These are phyloP conservation scores for Fusarium oxysporum DNA, from an alignment of 2,329 filamentous ascomycete genomes.

Conservation along the genomic window DNA sequence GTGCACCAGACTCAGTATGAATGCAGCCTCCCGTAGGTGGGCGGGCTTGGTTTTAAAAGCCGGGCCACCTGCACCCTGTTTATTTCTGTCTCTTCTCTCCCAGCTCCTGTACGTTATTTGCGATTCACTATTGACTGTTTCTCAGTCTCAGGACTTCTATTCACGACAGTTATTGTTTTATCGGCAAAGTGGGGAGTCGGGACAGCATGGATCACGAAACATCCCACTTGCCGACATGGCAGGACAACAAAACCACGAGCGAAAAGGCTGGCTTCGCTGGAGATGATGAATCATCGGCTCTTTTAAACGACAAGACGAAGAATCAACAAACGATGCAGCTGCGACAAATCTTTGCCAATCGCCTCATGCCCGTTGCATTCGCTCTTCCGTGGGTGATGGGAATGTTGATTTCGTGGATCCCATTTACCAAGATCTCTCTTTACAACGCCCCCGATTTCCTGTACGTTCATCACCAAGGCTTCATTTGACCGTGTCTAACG, in stretches of 20 bases:
- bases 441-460: slow-evolving; percentile 25
- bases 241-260: background rate
- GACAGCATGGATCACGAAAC: slow-evolving; percentile 9
- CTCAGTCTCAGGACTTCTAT: background rate
- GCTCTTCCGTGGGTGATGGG: slow-evolving; percentile 27
- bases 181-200: slow-evolving; percentile 16
- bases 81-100: background rate
- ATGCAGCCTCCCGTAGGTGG: background rate
- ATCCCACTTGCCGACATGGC: slow-evolving; percentile 30
- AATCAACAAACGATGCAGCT: background rate
- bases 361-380: slow-evolving; percentile 23
- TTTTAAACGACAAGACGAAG: background rate
- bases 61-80: slow-evolving; percentile 6
- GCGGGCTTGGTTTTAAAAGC: slow-evolving; percentile 1
- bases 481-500: background rate
- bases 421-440: slow-evolving; percentile 27
- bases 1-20: background rate
- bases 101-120: background rate
- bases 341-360: slow-evolving; percentile 3
- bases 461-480: background rate
- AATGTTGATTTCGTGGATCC: slow-evolving; percentile 36
- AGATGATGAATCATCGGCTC: background rate
- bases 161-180: background rate
- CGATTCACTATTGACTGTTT: background rate
- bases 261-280: background rate